Percentiles rank a stretch among this genome's conserved stretches.
Conservation (phyloP, 139 green algal genomes). For the Diplosphaera chodatii region DNA sequence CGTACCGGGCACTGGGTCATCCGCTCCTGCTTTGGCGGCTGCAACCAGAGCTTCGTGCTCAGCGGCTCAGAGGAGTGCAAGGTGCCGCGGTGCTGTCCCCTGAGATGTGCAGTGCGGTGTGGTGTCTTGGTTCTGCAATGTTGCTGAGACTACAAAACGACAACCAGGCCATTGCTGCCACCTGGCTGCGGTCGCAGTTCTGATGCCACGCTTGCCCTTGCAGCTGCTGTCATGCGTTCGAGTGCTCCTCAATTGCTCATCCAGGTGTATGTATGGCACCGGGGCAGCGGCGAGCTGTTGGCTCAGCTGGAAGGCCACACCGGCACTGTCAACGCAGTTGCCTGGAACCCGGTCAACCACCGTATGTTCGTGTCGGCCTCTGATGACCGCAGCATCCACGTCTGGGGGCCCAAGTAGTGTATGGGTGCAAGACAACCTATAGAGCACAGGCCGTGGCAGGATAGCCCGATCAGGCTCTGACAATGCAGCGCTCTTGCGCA, state of each 20-base stretch:
- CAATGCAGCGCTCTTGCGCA: too few species aligned
- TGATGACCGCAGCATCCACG: constrained; percentile 65
- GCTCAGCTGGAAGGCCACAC: constrained; percentile 65
- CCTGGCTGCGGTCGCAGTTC: too few species aligned
- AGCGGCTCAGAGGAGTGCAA: constrained; percentile 70
- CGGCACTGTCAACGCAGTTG: constrained; percentile 71
- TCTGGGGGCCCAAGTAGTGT: constrained; percentile 47
- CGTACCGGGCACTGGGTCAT: constrained; percentile 70
- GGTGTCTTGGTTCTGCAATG: too few species aligned
- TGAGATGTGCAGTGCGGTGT: too few species aligned
- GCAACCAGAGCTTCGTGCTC: constrained; percentile 65
- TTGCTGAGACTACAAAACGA: too few species aligned
- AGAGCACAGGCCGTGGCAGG: too few species aligned
- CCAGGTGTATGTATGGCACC: constrained; percentile 84
- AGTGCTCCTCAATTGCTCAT: too few species aligned
- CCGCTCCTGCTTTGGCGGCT: constrained; percentile 79
- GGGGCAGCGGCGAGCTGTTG: constrained; percentile 63
- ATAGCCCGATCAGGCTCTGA: too few species aligned
- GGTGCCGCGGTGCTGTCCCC: constrained; percentile 25
- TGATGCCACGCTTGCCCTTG: too few species aligned
- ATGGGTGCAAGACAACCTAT: too few species aligned
- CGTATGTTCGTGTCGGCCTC: constrained; percentile 69
- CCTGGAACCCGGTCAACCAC: constrained; percentile 73
- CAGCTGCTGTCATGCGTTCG: too few species aligned
- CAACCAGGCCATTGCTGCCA: too few species aligned